These are phyloP conservation scores for Solanum medicagineum DNA, from an alignment of 257 asterid genomes.

Conservation along the genomic window DNA sequence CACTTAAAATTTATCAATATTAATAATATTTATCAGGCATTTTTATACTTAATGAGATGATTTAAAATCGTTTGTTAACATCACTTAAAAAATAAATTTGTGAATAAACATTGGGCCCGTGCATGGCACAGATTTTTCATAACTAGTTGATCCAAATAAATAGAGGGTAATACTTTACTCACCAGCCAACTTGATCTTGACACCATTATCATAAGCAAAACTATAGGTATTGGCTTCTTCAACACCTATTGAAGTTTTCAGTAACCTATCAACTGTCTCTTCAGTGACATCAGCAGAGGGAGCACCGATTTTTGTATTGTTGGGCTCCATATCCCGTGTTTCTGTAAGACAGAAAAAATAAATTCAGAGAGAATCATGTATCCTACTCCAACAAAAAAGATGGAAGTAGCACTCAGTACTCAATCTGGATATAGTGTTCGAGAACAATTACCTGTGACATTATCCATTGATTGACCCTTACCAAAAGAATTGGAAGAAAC, in stretches of 20 bases:
- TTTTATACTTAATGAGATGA: too few species aligned
- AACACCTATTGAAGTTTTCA: conserved; percentile 13
- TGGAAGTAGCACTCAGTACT: not conserved
- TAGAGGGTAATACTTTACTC: not conserved
- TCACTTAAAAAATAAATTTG: too few species aligned
- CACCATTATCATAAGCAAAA: conserved; percentile 17
- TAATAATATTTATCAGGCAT: too few species aligned
- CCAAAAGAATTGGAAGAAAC: conserved; percentile 37
- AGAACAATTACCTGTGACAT: conserved; percentile 40
- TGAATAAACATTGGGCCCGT: too few species aligned
- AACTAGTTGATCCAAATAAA: not conserved
- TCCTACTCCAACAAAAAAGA: not conserved
- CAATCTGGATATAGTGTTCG: not conserved
- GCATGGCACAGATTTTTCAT: too few species aligned
- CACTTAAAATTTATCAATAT: too few species aligned
- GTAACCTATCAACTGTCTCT: conserved; percentile 24
- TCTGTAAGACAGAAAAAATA: conserved; percentile 14
- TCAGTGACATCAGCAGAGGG: conserved; percentile 20
- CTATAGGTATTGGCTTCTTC: conserved; percentile 19
- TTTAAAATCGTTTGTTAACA: too few species aligned
- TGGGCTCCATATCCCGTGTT: conserved; percentile 28
- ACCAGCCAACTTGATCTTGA: conserved; percentile 21
- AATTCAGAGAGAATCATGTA: not conserved
- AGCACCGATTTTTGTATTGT: conserved; percentile 20
- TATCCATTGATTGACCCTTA: conserved; percentile 47